phyloP scores from a whole-genome alignment of 768 basidiomycete genomes.

The Coprinopsis marcescibilis region DNA sequence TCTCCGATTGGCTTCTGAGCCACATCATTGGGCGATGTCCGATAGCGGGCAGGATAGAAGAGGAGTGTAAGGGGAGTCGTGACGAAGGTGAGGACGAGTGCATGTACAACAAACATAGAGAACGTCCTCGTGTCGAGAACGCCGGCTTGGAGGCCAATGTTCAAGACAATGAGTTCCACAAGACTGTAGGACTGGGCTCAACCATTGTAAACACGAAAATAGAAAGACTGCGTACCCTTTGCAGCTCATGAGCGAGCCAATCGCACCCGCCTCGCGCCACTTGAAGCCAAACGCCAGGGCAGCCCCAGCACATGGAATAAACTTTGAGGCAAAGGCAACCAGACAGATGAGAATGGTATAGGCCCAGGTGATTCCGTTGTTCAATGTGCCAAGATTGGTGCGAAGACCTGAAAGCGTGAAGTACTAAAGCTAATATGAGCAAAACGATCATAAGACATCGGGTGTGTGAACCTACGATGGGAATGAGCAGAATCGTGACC shows the following conservation, averaged over 20 bases:
- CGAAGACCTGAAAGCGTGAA: conserved; percentile 73
- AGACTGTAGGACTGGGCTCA: conserved; percentile 31
- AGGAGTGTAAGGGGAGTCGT: conserved; percentile 78
- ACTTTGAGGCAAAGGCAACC: conserved; percentile 77
- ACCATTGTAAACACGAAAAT: not conserved
- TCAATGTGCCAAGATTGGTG: conserved; percentile 74
- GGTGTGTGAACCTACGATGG: conserved; percentile 66
- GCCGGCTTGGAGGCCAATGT: conserved; percentile 70
- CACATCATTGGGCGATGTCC: conserved; percentile 18
- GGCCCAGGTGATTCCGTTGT: conserved; percentile 76
- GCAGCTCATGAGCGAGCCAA: conserved; percentile 86
- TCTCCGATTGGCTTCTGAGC: not conserved
- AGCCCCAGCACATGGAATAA: conserved; percentile 56
- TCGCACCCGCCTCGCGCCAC: conserved; percentile 70
- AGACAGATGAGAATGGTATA: conserved; percentile 71
- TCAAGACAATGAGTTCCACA: conserved; percentile 89
- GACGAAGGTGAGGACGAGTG: conserved; percentile 72
- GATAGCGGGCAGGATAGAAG: conserved; percentile 69
- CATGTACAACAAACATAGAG: conserved; percentile 86
- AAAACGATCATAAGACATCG: too few species aligned
- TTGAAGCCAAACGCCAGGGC: conserved; percentile 62
- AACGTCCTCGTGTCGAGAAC: conserved; percentile 65
- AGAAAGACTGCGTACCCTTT: conserved; percentile 54
- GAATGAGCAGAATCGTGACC: conserved; percentile 67
- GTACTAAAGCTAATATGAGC: too few species aligned